These are phyloP conservation scores for Elsinoe necatrix DNA, from an alignment of 2,329 filamentous ascomycete genomes.

Conservation along the genomic window DNA sequence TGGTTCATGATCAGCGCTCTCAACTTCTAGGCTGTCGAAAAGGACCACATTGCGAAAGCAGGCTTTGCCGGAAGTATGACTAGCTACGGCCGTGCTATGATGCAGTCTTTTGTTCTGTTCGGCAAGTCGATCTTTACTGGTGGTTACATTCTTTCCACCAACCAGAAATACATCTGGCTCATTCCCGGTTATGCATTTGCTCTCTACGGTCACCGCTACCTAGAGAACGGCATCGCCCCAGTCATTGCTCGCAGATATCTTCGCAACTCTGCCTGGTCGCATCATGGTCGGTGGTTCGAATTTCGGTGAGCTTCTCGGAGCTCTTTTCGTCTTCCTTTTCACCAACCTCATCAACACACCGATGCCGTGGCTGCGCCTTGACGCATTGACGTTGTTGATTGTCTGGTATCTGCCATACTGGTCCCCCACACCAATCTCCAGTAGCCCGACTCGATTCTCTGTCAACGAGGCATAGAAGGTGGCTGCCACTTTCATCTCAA, in stretches of 20 bases:
- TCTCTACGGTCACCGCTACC: conserved; percentile 44
- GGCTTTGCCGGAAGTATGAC: conserved; percentile 21
- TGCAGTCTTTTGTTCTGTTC: conserved; percentile 37
- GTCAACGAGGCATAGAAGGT: conserved; percentile 41
- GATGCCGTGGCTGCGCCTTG: conserved; percentile 44
- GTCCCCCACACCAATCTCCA: conserved; percentile 21
- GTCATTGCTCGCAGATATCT: conserved; percentile 41
- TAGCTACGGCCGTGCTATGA: conserved; percentile 33
- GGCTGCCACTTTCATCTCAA: conserved; percentile 39
- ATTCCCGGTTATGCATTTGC: conserved; percentile 43
- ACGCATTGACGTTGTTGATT: conserved; percentile 39
- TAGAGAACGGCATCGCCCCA: conserved; percentile 43
- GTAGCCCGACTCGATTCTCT: conserved; percentile 29
- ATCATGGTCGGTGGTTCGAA: conserved; percentile 46
- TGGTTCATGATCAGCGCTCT: conserved; percentile 43
- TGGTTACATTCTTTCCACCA: conserved; percentile 39
- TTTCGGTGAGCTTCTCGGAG: conserved; percentile 43
- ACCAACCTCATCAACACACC: conserved; percentile 43
- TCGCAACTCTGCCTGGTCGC: conserved; percentile 41
- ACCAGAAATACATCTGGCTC: conserved; percentile 43
- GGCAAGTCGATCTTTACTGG: conserved; percentile 41
- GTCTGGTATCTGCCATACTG: conserved; percentile 45
- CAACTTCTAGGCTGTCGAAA: conserved; percentile 27
- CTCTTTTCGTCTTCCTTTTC: conserved; percentile 42
- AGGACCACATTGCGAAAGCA: conserved; percentile 16